Evolutionary conservation across 225 moss, liverwort and hornwort species (phyloP), one percentile per base, ranked within the genome.

Genomic region (Lunularia cruciata): DNA sequence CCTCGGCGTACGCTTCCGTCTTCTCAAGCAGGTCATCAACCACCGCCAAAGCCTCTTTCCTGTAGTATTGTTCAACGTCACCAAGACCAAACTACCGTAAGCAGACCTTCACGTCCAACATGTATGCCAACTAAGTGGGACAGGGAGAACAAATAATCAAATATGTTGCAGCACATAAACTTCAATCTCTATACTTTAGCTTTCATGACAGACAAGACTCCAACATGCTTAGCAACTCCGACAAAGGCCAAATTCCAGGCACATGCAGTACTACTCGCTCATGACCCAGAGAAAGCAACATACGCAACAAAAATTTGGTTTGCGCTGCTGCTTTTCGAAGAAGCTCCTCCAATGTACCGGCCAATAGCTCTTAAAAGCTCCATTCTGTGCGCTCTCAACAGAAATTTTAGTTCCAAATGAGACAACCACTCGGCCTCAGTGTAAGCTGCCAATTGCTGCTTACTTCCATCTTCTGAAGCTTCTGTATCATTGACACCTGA

Each of bases 391-490:
- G 83, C 74, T 65, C 86, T 81, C 76, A 86, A 42, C 39, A 83
- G 47, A 55, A 86, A 86, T 52, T 81, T 86, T 19, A 83, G 76
- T 68, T 86, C 86, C 76, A 86, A 59, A 64, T 83, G 81, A 30
- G 77, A 28, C 35, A 86, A 73, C 86, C 86, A 86, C 34, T 81
- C 86, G 16, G 71, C 47, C 43, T 86, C 83, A 54, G 62, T 75
- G 45, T 75, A 86, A 25, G 83, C 70, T 16, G 48, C 22, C 30
- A 57, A 20, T 22, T 39, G 76, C 63, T 63, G 71, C 69, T 75
- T 65, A 22, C 43, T 25, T 48, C 22, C 75, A 26, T 56, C 76
- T 63, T 70, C 77, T 19, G 54, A 30, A 13, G 19, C 72, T 64
- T 63, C 60, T 32, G 9, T 26, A 36, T 53, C 71, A 43, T 36